These are phyloP conservation scores for Collybia sordida DNA, from an alignment of 768 basidiomycete species.

Conservation along the genomic window DNA sequence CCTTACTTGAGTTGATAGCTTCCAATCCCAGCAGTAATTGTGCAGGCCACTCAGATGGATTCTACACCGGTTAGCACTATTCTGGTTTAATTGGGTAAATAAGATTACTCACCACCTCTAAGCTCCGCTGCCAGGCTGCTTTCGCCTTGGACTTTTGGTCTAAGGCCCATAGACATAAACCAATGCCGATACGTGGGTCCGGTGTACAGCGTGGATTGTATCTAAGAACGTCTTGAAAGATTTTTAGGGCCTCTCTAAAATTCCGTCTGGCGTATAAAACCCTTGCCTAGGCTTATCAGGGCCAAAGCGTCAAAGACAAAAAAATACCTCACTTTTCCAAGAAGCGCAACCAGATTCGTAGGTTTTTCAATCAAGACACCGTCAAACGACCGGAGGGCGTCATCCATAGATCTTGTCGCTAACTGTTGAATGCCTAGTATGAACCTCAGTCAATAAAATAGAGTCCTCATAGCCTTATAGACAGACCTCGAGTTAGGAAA, in stretches of 20 bases:
- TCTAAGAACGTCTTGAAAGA: constrained; percentile 83
- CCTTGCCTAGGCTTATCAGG: constrained; percentile 56
- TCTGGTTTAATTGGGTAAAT: background rate
- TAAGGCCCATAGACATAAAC: constrained; percentile 90
- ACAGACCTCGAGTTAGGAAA: constrained; percentile 66
- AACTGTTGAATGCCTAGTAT: constrained; percentile 76
- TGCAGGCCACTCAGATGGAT: constrained; percentile 77
- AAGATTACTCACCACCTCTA: constrained; percentile 68
- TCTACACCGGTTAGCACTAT: constrained; percentile 37
- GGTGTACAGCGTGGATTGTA: constrained; percentile 79
- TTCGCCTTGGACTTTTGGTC: constrained; percentile 81
- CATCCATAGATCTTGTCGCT: constrained; percentile 76
- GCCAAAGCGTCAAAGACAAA: background rate
- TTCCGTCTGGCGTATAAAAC: constrained; percentile 80
- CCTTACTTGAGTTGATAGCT: constrained; percentile 83
- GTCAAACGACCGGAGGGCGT: constrained; percentile 82
- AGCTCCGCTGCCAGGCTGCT: constrained; percentile 86
- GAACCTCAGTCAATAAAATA: background rate
- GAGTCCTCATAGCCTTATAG: background rate
- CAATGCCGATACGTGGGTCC: constrained; percentile 95
- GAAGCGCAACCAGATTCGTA: constrained; percentile 82
- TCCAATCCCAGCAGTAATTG: constrained; percentile 84
- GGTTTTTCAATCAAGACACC: constrained; percentile 75
- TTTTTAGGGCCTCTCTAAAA: constrained; percentile 75
- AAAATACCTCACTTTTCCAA: constrained; percentile 69